phyloP scores from a whole-genome alignment of 805 yeast species.

The Ogataea kodamae region DNA sequence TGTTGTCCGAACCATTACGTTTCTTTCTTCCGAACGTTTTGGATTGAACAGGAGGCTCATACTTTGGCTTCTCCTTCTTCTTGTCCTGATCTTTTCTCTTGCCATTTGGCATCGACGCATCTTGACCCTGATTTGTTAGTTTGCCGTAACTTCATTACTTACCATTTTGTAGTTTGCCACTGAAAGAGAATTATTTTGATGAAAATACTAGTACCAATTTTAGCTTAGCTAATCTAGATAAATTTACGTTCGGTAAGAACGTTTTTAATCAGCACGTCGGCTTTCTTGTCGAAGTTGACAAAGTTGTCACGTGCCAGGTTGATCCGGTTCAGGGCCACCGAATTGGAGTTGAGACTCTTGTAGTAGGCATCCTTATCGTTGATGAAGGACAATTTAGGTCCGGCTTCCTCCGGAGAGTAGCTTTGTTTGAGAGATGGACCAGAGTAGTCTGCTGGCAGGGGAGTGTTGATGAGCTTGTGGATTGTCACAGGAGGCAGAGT shows the following conservation, averaged over 20 bases:
- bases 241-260: constrained; percentile 14
- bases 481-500: constrained; percentile 32
- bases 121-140: constrained; percentile 31
- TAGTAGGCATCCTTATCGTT: constrained; percentile 21
- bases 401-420: constrained; percentile 24
- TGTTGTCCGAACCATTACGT: constrained; percentile 89
- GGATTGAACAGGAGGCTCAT: constrained; percentile 97
- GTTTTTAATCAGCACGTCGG: constrained; percentile 15
- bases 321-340: constrained; percentile 21
- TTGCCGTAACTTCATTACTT: constrained; percentile 2
- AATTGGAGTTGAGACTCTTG: constrained; percentile 11
- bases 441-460: constrained; percentile 28
- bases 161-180: constrained; percentile 19
- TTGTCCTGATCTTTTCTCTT: constrained; percentile 35
- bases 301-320: constrained; percentile 21
- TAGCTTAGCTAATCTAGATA: constrained; percentile 7
- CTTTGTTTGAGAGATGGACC: constrained; percentile 18
- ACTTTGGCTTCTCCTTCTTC: constrained; percentile 88
- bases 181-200: constrained; percentile 4
- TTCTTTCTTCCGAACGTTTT: constrained; percentile 82
- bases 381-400: constrained; percentile 21
- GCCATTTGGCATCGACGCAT: constrained; percentile 34
- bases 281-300: constrained; percentile 15
- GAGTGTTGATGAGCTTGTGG: constrained; percentile 24
- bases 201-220: constrained; percentile 2